Evolutionary conservation across 2,329 filamentous ascomycete species (phyloP).

Genomic region (Aureobasidium sp.): DNA sequence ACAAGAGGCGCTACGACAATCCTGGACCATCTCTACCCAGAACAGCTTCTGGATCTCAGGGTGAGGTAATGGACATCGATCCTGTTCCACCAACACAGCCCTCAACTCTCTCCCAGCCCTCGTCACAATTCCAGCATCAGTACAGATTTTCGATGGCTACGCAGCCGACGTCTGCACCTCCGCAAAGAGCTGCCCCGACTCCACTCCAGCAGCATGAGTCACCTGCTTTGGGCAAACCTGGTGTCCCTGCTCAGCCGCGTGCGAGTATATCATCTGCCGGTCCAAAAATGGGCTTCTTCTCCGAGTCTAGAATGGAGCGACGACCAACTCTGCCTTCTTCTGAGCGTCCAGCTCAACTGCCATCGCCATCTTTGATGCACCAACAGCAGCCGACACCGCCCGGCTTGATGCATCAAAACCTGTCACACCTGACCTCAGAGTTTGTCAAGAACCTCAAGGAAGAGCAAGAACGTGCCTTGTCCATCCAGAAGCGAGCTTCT

Average conservation of each 20-base stretch:
- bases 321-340: conserved; percentile 21
- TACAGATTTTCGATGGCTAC: conserved; percentile 26
- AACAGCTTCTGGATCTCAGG: conserved; percentile 36
- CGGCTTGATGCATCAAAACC: conserved; percentile 18
- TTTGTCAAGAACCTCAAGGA: conserved; percentile 22
- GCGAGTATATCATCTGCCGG: conserved; percentile 24
- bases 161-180: conserved; percentile 27
- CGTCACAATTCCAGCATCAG: conserved; percentile 22
- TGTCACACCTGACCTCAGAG: conserved; percentile 13
- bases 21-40: conserved; percentile 33
- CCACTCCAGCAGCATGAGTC: conserved; percentile 21
- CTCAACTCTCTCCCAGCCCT: background rate
- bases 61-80: conserved; percentile 35
- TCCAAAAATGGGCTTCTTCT: conserved; percentile 27
- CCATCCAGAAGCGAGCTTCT: conserved; percentile 20
- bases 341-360: conserved; percentile 15
- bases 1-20: conserved; percentile 42
- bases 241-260: conserved; percentile 11
- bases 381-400: conserved; percentile 19
- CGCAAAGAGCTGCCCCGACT: conserved; percentile 22
- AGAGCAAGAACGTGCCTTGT: conserved; percentile 29
- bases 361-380: conserved; percentile 5
- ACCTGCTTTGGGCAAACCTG: conserved; percentile 25
- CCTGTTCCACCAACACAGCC: conserved; percentile 19
- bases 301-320: conserved; percentile 26